Evolutionary conservation across 768 basidiomycete species (phyloP), one percentile per base, ranked within the genome.

Genomic region (Serendipita sp.): DNA sequence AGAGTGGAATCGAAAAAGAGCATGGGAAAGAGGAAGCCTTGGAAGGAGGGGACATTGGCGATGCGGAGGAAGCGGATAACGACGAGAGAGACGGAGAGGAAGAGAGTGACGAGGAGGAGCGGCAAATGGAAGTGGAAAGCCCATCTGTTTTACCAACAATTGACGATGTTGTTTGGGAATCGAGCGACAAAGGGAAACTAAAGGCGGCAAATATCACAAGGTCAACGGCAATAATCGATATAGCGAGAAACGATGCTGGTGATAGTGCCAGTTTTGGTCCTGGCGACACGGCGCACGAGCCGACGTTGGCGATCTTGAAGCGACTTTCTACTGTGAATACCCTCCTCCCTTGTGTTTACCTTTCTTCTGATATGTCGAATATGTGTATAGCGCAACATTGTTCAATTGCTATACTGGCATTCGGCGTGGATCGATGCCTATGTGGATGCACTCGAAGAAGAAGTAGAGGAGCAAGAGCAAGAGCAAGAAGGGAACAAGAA

Each of bases 31-130:
- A 41, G 41, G 41, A 41, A 5, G 13, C 13, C 13, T 13, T 5
- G 41, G 13, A 41, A 13, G 41, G 41, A 13, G 41, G 13, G 5
- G 41, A 13, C 1, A 13, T 77, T 78, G 37, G 82, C 80, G 45
- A 47, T 34, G 30, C 37, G 53, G 8, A 10, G 16, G 34, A 60
- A 5, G 41, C 5, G 7, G 41, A 13, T 13, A 13, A 41, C 7
- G 41, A 41, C 41, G 41, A 7, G 41, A 13, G 13, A 41, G 41
- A 41, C 5, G 41, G 41, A 13, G 41, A 41, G 13, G 41, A 41
- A 7, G 41, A 41, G 41, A 41, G 41, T 41, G 13, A 13, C 13
- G 41, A 41, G 2, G 41, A 41, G 5, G 41, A 41, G 7, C 41
- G 13, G 13, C 7, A 41, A 7, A 41, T 41, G 41, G 41, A 41